A percentile compares a stretch with the other conserved stretches of the same genome.
phyloP scores from a whole-genome alignment of 352 stramenopile genomes.

The Globisporangium acanthophoron region DNA sequence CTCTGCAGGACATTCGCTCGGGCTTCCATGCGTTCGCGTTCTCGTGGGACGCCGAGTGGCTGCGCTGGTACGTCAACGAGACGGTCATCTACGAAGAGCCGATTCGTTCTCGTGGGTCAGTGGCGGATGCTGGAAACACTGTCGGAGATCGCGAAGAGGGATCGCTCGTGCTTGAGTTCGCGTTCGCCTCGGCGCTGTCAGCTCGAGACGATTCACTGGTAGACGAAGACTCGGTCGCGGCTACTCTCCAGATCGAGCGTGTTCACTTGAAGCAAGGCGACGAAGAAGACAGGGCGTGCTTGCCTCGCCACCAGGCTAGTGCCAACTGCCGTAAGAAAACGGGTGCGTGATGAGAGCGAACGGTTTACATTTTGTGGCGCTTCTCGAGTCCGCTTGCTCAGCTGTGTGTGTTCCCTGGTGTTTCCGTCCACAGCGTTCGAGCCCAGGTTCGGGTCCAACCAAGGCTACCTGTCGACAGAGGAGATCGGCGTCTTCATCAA shows the following conservation, averaged over 20 bases:
- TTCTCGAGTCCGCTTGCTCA: not conserved
- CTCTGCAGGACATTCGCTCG: slow-evolving; percentile 21
- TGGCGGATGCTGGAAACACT: not conserved
- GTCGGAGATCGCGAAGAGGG: not conserved
- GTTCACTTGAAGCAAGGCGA: slow-evolving; percentile 22
- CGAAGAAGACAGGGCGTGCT: slow-evolving; percentile 24
- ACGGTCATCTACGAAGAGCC: slow-evolving; percentile 42
- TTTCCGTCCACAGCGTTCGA: slow-evolving; percentile 22
- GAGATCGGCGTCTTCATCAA: slow-evolving; percentile 62
- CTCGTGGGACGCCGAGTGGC: slow-evolving; percentile 42
- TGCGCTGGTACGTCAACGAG: slow-evolving; percentile 57
- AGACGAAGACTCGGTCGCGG: not conserved
- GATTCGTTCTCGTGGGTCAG: slow-evolving; percentile 6
- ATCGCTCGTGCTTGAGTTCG: slow-evolving; percentile 1
- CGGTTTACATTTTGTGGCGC: not conserved
- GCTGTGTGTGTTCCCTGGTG: not conserved
- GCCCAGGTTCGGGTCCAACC: slow-evolving; percentile 52
- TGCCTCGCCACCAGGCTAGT: slow-evolving; percentile 23
- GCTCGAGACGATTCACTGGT: too few species aligned
- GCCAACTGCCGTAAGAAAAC: slow-evolving; percentile 41
- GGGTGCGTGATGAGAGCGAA: slow-evolving; percentile 17
- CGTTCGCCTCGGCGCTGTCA: not conserved
- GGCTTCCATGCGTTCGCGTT: slow-evolving; percentile 30
- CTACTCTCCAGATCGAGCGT: slow-evolving; percentile 17
- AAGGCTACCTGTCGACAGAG: slow-evolving; percentile 52